phyloP scores from a whole-genome alignment of 805 yeast species.

The Wickerhamiella vanderwaltii region DNA sequence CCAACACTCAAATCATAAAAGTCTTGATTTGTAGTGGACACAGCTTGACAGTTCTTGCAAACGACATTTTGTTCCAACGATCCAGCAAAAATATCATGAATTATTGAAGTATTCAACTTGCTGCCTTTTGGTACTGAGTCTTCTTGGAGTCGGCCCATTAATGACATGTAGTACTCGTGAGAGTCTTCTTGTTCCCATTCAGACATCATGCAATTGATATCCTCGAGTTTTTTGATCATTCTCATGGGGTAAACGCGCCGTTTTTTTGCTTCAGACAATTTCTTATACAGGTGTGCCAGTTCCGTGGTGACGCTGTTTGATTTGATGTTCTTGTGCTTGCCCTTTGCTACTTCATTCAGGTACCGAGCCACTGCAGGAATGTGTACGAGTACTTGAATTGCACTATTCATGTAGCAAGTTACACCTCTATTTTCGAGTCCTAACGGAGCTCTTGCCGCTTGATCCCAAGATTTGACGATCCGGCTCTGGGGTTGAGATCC shows the following conservation, averaged over 20 bases:
- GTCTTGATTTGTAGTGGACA: conserved; percentile 81
- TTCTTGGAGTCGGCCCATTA: conserved; percentile 78
- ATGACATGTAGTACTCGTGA: conserved; percentile 92
- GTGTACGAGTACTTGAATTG: conserved; percentile 81
- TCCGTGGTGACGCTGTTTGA: conserved; percentile 24
- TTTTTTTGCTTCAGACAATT: conserved; percentile 23
- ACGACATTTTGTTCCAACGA: conserved; percentile 70
- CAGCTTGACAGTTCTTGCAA: conserved; percentile 70
- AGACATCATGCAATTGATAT: conserved; percentile 90
- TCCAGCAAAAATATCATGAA: conserved; percentile 94
- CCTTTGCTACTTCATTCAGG: conserved; percentile 48
- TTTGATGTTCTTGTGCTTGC: conserved; percentile 31
- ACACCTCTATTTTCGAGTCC: conserved; percentile 89
- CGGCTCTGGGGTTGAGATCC: conserved; percentile 52
- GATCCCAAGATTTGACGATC: conserved; percentile 55
- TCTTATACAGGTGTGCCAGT: conserved; percentile 23
- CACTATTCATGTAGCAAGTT: conserved; percentile 93
- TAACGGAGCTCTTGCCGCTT: conserved; percentile 34
- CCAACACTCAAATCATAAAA: conserved; percentile 85
- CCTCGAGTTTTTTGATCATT: conserved; percentile 57
- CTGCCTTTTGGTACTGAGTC: conserved; percentile 86
- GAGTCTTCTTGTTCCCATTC: conserved; percentile 98
- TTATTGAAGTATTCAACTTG: conserved; percentile 65
- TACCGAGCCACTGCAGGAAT: conserved; percentile 86
- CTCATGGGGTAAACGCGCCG: conserved; percentile 62